Evolutionary conservation across 2,329 filamentous ascomycete species (phyloP), one percentile per base, ranked within the genome.

Genomic region (Penicillium olsonii): DNA sequence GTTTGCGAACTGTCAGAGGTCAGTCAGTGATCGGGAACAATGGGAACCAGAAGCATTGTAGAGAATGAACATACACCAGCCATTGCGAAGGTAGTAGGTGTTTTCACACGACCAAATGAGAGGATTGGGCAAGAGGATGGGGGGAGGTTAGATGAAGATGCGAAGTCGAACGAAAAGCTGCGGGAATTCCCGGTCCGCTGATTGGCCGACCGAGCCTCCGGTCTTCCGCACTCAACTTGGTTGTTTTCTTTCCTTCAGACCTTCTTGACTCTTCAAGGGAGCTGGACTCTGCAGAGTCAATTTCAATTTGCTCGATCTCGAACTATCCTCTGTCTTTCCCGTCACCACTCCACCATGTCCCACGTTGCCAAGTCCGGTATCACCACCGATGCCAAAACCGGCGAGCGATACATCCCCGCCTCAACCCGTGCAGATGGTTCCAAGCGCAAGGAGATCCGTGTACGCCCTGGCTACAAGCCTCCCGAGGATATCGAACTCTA

Each of bases 401-500:
- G 94, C 66, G 84, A 91, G 67, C 88, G 92, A 37, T 87, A 91
- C 62, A 97, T 99, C 50, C 94, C 94, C 20, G 83, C 92, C 37
- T 97, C 92, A 0, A 77, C 84, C 37, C 87, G 95, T 46, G 76
- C 94, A 19, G 94, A 99, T 68, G 94, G 94, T 50, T 90, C 87
- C 42, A 89, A 89, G n/a, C 85, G 94, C 48, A 95, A 89, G 67
- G 92, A 96, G 65, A 97, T 97, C 68, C 90, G 90, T 66, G 90
- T 99, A 53, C 85, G 90, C 24, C 92, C 94, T 0, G 95, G 94
- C 45, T 99, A 96, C 73, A 85, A 86, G 27, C 95, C 94, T 1
- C 90, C 92, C 0, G 94, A 99, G 74, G 94, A 99, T 72, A 87
- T 97, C 56, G 91, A 96, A 67, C 79, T 96, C 38, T 99, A 99